Evolutionary conservation across 106 monocot genomes (phyloP), one percentile per base, ranked within the genome.

Genomic region (Platanthera zijinensis): DNA sequence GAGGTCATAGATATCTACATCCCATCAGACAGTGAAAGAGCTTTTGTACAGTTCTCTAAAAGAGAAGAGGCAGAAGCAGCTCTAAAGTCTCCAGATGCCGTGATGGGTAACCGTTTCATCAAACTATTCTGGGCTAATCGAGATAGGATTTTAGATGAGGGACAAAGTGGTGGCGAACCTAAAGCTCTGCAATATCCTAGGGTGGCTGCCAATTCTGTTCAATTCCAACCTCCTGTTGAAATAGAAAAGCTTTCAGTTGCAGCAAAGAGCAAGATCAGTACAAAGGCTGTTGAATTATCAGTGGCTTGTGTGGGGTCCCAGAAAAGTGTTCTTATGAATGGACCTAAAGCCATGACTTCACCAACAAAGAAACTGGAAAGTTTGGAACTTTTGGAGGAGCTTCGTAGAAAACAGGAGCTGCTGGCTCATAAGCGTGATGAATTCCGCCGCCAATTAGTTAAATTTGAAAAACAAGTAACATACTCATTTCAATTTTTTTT

Each of bases 41-140:
- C 97, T 77, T 97, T 97, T 84, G 91, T 97, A 6, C 97, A 97
- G 75, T 97, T 94, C 75, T 89, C 87, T 61, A 97, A 83, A 76
- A 87, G 88, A 68, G 97, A 97, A 71, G 97, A 94, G 32, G 97
- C 97, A 75, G 97, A 94, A 82, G 87, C 94, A 64, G 97, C 97
- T 67, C 86, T 97, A 21, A 84, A 84, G 70, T 87, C 97, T 39
- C 94, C 97, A 75, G 97, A 97, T 81, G 97, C 97, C 79, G 89
- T 97, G 45, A 97, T 97, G 97, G 97, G 97, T 51, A 97, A 97
- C 80, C 91, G 97, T 25, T 97, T 97, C 70, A 97, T 97, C 66
- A 94, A 88, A 77, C 76, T 97, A 25, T 97, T 85, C 78, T 97
- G 97, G 97, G 97, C 97, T n/a, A 94, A 94, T 77, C 78, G 94